Conservation (phyloP, 176 grass and related monocot genomes). For the Cenchrus fungigraminus region DNA sequence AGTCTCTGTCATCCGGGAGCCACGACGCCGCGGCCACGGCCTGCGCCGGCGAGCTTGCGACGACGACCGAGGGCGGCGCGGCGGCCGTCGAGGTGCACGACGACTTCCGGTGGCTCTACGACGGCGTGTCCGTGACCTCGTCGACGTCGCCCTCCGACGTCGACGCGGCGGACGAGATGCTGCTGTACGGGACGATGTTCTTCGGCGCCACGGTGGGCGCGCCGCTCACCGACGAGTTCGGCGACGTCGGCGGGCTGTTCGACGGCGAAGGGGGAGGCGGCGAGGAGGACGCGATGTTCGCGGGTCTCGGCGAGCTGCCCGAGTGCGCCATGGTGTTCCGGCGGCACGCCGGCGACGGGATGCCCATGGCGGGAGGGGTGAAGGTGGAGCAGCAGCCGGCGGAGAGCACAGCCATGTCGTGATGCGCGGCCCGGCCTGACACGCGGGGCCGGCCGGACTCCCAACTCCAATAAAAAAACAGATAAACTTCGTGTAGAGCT, state of each 20-base stretch:
- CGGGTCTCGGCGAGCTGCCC: constrained; percentile 74
- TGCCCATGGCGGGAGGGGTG: constrained; percentile 26
- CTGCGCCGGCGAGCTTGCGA: neutral
- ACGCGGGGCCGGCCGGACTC: constrained; percentile 7
- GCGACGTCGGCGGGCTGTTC: constrained; percentile 35
- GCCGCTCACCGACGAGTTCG: constrained; percentile 60
- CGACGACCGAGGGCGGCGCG: constrained; percentile 7
- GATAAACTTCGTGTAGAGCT: constrained; percentile 29
- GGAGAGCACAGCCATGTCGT: constrained; percentile 41
- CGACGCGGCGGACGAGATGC: constrained; percentile 45
- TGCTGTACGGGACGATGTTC: constrained; percentile 69
- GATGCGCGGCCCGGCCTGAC: neutral
- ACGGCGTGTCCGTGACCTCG: constrained; percentile 57
- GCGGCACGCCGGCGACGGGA: constrained; percentile 42
- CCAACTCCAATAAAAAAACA: constrained; percentile 35
- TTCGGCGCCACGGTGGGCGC: constrained; percentile 24
- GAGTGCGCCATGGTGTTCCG: constrained; percentile 86
- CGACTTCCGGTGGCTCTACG: constrained; percentile 81
- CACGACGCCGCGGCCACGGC: constrained; percentile 5
- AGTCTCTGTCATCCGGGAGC: constrained; percentile 38
- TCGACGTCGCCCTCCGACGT: constrained; percentile 53
- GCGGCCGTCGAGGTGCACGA: constrained; percentile 52
- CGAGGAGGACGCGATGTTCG: constrained; percentile 83
- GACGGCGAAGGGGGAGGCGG: neutral
- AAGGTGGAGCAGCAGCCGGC: constrained; percentile 48